A percentile compares a stretch with the other conserved stretches of the same genome.
Conservation (phyloP, 768 basidiomycete genomes). For the Flagelloscypha sp. region DNA sequence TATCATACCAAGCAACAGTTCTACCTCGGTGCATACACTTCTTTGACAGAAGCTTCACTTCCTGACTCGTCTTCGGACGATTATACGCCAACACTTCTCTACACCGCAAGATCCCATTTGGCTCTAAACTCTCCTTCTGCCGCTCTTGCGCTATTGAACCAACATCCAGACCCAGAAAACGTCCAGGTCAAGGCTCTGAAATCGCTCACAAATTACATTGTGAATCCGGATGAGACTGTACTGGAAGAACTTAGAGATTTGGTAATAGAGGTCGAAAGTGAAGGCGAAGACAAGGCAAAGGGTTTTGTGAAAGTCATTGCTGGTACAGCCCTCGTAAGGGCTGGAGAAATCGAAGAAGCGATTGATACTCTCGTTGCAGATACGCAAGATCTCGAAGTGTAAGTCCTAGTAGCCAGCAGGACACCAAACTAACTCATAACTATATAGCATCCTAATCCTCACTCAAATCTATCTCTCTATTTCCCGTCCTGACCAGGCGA, state of each 20-base stretch:
- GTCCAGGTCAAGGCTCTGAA: slow-evolving; percentile 62
- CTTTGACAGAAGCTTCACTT: slow-evolving; percentile 20
- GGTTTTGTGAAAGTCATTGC: slow-evolving; percentile 70
- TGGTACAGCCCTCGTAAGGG: slow-evolving; percentile 78
- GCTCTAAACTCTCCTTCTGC: slow-evolving; percentile 54
- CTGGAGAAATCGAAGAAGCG: slow-evolving; percentile 87
- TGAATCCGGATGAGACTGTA: slow-evolving; percentile 40
- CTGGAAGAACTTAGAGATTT: slow-evolving; percentile 82
- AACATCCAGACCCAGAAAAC: slow-evolving; percentile 51
- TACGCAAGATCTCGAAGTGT: slow-evolving; percentile 83
- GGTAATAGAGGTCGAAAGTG: slow-evolving; percentile 78
- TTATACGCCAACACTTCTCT: slow-evolving; percentile 57
- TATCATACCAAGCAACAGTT: slow-evolving; percentile 74
- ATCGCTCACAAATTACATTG: slow-evolving; percentile 66
- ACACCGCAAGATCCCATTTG: slow-evolving; percentile 71
- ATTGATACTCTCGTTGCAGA: slow-evolving; percentile 78
- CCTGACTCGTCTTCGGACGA: slow-evolving; percentile 59
- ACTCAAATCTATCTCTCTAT: slow-evolving; percentile 90
- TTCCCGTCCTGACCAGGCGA: slow-evolving; percentile 78
- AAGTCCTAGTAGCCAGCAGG: slow-evolving; percentile 24
- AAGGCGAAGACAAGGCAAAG: slow-evolving; percentile 60
- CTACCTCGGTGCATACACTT: slow-evolving; percentile 43
- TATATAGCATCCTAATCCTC: slow-evolving; percentile 63
- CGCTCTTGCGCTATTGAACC: slow-evolving; percentile 49
- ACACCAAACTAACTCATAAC: slow-evolving; percentile 1